Evolutionary conservation across 208 protist species (phyloP).

Genomic region (Acanthamoeba triangularis): DNA sequence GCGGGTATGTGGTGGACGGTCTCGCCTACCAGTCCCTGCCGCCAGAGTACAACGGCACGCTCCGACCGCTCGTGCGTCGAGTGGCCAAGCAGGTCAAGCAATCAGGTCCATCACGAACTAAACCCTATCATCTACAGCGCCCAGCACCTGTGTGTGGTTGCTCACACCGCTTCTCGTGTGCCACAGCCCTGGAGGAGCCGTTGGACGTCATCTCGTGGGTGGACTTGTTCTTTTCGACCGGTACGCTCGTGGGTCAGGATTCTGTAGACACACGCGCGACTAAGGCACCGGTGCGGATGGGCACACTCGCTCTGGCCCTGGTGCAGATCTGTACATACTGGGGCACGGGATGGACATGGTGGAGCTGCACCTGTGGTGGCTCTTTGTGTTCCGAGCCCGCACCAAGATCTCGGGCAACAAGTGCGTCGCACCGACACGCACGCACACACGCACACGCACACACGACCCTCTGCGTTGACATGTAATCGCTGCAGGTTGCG

Average conservation of each 20-base stretch:
- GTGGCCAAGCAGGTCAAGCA: background rate
- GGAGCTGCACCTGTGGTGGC: slow-evolving; percentile 34
- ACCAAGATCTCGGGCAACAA: background rate
- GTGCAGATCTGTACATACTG: background rate
- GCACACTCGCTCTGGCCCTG: no score
- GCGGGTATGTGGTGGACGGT: slow-evolving; percentile 2
- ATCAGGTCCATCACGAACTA: background rate
- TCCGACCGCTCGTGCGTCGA: background rate
- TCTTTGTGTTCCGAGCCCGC: background rate
- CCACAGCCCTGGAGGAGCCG: background rate
- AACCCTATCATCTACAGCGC: background rate
- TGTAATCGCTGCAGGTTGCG: background rate
- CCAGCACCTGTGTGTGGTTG: no score
- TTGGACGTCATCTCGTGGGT: background rate
- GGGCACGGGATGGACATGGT: background rate
- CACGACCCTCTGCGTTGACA: background rate
- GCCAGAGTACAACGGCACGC: background rate
- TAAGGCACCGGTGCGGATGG: no score
- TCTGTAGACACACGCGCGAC: background rate
- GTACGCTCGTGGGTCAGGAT: background rate
- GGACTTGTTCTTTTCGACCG: background rate
- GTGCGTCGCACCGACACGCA: background rate
- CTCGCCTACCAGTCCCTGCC: background rate
- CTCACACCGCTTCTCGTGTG: no score
- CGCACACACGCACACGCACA: background rate